Percentiles rank a stretch among this genome's conserved stretches.
These are phyloP conservation scores for Yamadazyma triangularis DNA, from an alignment of 1,139 yeast genomes.

Conservation along the genomic window DNA sequence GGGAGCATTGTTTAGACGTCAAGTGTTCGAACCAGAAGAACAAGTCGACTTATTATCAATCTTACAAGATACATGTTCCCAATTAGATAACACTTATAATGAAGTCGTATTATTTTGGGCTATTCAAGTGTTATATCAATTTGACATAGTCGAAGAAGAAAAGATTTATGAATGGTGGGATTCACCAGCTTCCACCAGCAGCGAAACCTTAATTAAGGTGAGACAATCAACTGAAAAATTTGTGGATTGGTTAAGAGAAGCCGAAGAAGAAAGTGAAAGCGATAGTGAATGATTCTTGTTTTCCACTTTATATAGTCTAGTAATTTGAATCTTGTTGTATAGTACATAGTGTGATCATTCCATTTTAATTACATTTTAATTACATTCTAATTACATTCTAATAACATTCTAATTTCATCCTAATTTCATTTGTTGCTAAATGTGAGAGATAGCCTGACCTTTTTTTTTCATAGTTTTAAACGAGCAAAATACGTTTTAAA, in stretches of 20 bases:
- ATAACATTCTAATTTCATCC: no score
- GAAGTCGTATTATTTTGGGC: slow-evolving; percentile 61
- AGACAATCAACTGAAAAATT: slow-evolving; percentile 63
- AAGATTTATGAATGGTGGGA: slow-evolving; percentile 81
- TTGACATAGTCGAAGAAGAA: slow-evolving; percentile 80
- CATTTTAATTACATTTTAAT: no score
- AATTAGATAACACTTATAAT: slow-evolving; percentile 24
- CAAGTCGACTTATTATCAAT: slow-evolving; percentile 67
- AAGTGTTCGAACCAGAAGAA: slow-evolving; percentile 76
- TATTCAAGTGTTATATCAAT: slow-evolving; percentile 67
- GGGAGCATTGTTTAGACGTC: slow-evolving; percentile 76
- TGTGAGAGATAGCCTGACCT: no score
- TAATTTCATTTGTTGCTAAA: no score
- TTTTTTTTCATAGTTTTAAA: no score
- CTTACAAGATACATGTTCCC: slow-evolving; percentile 47
- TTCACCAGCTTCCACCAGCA: slow-evolving; percentile 33
- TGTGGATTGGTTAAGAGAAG: slow-evolving; percentile 83
- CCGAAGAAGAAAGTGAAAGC: slow-evolving; percentile 77
- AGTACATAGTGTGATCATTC: no score
- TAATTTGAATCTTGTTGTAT: no score
- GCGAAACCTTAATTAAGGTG: slow-evolving; percentile 42
- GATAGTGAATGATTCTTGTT: background rate
- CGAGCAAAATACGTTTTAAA: no score
- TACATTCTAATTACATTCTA: no score
- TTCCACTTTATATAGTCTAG: no score